These are phyloP conservation scores for Rhodotorula glutinis DNA, from an alignment of 1,284 basidiomycete genomes.

Conservation along the genomic window DNA sequence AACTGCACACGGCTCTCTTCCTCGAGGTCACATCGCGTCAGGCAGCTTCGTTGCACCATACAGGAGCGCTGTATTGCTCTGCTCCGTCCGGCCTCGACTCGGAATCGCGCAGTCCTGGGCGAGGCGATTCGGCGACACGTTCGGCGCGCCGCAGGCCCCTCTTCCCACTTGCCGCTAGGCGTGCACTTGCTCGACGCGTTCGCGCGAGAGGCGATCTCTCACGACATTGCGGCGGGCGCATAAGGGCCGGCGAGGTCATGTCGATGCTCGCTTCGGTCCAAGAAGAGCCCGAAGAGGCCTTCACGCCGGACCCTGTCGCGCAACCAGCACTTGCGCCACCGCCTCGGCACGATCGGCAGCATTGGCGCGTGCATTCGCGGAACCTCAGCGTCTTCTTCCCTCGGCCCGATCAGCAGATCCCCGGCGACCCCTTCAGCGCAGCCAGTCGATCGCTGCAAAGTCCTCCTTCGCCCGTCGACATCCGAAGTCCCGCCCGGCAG, in stretches of 20 bases:
- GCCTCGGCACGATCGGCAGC: constrained; percentile 54
- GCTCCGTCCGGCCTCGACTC: too few species aligned
- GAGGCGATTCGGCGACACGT: too few species aligned
- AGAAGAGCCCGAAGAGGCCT: constrained; percentile 9
- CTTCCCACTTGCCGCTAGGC: too few species aligned
- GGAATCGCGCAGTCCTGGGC: too few species aligned
- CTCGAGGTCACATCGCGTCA: too few species aligned
- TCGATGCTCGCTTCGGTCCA: not conserved
- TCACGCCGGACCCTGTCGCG: not conserved
- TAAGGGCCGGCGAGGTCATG: not conserved
- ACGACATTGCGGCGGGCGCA: too few species aligned
- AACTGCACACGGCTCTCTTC: too few species aligned
- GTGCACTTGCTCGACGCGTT: too few species aligned
- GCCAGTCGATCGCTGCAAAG: constrained; percentile 10
- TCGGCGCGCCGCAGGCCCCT: too few species aligned
- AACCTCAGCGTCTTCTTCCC: constrained; percentile 90
- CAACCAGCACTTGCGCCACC: not conserved
- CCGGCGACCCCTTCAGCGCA: constrained; percentile 52
- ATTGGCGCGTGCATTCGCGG: constrained; percentile 76
- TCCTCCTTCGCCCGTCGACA: not conserved
- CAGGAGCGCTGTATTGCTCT: too few species aligned
- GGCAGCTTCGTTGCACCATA: too few species aligned
- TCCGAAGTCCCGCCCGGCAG: not conserved
- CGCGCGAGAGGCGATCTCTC: too few species aligned
- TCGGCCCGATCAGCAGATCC: constrained; percentile 67